These are phyloP conservation scores for Leccinum brunneo-olivaceum DNA, from an alignment of 1,284 basidiomycete species.

Conservation along the genomic window DNA sequence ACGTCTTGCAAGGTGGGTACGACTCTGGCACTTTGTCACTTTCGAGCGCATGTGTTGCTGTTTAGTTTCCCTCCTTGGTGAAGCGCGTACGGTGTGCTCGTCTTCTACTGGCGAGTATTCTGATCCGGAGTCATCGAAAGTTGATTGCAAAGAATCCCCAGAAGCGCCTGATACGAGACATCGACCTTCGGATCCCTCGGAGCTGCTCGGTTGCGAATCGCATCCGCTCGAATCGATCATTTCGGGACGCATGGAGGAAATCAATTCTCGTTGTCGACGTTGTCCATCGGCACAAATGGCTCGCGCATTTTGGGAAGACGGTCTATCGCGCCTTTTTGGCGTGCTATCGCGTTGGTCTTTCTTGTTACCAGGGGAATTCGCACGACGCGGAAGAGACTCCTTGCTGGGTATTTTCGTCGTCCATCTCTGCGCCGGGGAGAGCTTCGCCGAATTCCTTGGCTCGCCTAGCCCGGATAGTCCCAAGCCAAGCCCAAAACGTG, in stretches of 20 bases:
- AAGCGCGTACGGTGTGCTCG: constrained; percentile 6
- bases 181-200: constrained; percentile 12
- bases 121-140: constrained; percentile 23
- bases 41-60: constrained; percentile 5
- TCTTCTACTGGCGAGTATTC: constrained; percentile 28
- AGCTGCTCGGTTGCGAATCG: constrained; percentile 20
- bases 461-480: constrained; percentile 20
- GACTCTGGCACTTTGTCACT: constrained; percentile 4
- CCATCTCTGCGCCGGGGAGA: constrained; percentile 12
- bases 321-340: constrained; percentile 10
- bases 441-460: constrained; percentile 9
- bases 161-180: constrained; percentile 16
- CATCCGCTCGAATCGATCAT: constrained; percentile 16
- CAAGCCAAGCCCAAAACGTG: constrained; percentile 28
- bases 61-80: constrained; percentile 6
- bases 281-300: constrained; percentile 9
- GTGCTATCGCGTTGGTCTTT: constrained; percentile 6
- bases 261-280: constrained; percentile 19
- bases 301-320: constrained; percentile 5
- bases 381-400: constrained; percentile 4
- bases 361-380: constrained; percentile 8
- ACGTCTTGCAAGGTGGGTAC: background rate
- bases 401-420: constrained; percentile 8
- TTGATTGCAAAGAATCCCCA: constrained; percentile 18
- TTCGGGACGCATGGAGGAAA: constrained; percentile 7